Percentiles rank a stretch among this genome's conserved stretches.
These are phyloP conservation scores for Ophiocordyceps robertsii DNA, from an alignment of 2,329 filamentous ascomycete species.

Conservation along the genomic window DNA sequence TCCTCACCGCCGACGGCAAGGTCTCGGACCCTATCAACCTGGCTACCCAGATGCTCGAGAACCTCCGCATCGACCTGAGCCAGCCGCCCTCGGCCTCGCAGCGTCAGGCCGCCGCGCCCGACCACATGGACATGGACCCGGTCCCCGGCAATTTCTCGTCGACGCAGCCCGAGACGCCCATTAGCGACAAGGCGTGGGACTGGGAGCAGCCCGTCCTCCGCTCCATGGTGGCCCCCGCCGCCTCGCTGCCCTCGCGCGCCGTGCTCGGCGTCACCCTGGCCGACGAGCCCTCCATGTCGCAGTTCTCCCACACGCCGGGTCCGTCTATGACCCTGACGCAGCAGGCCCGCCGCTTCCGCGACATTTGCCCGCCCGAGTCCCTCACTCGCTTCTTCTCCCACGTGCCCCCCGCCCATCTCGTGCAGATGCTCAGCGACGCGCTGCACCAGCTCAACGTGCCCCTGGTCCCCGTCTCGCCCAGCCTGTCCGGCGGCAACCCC, in stretches of 20 bases:
- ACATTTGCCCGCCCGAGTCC: slow-evolving; percentile 78
- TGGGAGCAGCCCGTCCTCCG: slow-evolving; percentile 66
- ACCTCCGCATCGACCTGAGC: slow-evolving; percentile 76
- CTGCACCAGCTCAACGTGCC: slow-evolving; percentile 79
- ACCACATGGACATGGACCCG: slow-evolving; percentile 60
- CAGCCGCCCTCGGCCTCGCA: slow-evolving; percentile 46
- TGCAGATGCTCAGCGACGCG: slow-evolving; percentile 68
- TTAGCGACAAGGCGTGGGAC: slow-evolving; percentile 66
- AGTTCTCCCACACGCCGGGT: slow-evolving; percentile 69
- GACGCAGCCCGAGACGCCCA: slow-evolving; percentile 75
- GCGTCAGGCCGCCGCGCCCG: slow-evolving; percentile 22
- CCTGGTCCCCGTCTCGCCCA: slow-evolving; percentile 35
- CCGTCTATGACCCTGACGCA: slow-evolving; percentile 81
- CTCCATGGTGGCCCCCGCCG: slow-evolving; percentile 28
- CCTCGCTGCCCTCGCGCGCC: slow-evolving; percentile 18
- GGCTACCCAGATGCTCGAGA: slow-evolving; percentile 91
- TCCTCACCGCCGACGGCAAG: slow-evolving; percentile 60
- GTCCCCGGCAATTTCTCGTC: slow-evolving; percentile 46
- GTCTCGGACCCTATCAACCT: slow-evolving; percentile 68
- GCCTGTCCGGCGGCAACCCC: slow-evolving; percentile 39
- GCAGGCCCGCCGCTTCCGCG: slow-evolving; percentile 72
- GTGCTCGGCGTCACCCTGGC: slow-evolving; percentile 49
- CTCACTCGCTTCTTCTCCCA: slow-evolving; percentile 88
- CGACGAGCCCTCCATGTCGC: slow-evolving; percentile 75
- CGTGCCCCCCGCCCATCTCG: slow-evolving; percentile 58